Percentiles rank a stretch among this genome's conserved stretches.
These are phyloP conservation scores for Linum lewisii DNA, from an alignment of 345 rosid genomes.

Conservation along the genomic window DNA sequence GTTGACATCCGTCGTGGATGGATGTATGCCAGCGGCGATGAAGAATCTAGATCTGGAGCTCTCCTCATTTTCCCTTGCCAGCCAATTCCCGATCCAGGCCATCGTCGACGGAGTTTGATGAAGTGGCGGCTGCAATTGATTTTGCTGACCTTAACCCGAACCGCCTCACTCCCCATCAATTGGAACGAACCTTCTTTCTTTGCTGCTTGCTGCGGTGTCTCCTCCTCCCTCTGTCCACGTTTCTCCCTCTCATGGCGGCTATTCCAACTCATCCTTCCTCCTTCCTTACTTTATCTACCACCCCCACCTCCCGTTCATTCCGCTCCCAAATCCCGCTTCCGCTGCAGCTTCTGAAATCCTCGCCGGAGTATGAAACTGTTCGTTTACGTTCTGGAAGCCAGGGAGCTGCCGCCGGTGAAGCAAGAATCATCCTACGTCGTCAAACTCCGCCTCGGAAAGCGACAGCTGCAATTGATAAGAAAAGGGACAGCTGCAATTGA, in stretches of 20 bases:
- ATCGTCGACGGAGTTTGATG: too few species aligned
- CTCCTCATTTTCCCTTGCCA: too few species aligned
- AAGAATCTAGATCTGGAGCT: too few species aligned
- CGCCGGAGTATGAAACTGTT: slow-evolving; percentile 45
- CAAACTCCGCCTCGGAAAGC: slow-evolving; percentile 55
- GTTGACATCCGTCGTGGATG: too few species aligned
- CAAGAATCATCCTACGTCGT: slow-evolving; percentile 38
- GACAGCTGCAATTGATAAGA: slow-evolving; percentile 51
- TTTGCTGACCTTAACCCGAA: too few species aligned
- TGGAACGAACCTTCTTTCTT: too few species aligned
- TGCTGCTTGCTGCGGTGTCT: neutral
- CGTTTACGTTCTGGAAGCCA: slow-evolving; percentile 62
- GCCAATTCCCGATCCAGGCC: too few species aligned
- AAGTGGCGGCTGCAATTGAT: too few species aligned
- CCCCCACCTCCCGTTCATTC: neutral
- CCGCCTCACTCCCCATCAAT: too few species aligned
- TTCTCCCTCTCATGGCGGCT: neutral
- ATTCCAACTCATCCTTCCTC: neutral
- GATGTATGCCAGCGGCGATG: too few species aligned
- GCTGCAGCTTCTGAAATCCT: neutral
- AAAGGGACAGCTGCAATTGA: too few species aligned
- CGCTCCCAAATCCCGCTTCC: neutral
- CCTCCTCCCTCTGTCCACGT: neutral
- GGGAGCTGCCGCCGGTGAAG: slow-evolving; percentile 43
- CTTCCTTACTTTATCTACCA: too few species aligned